phyloP scores from a whole-genome alignment of 2,329 filamentous ascomycete genomes.

The Septoria petroselini region DNA sequence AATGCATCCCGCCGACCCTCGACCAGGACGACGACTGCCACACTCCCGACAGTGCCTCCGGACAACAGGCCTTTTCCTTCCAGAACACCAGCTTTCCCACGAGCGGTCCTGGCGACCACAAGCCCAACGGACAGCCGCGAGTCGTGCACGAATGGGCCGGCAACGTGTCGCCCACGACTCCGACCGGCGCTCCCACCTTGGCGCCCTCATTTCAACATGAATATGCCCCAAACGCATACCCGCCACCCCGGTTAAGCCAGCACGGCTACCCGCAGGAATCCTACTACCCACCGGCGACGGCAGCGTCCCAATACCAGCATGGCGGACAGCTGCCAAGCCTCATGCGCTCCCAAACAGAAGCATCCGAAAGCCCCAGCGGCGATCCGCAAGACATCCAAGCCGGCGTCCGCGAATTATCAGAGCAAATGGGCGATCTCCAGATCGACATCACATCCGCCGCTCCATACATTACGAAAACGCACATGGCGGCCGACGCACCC shows the following conservation, averaged over 20 bases:
- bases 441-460: constrained; percentile 85
- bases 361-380: constrained; percentile 31
- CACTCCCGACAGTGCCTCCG: constrained; percentile 22
- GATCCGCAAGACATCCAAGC: constrained; percentile 37
- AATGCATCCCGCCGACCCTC: constrained; percentile 85
- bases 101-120: constrained; percentile 16
- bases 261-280: constrained; percentile 16
- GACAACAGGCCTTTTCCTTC: constrained; percentile 33
- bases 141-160: constrained; percentile 25
- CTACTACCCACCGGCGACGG: constrained; percentile 18
- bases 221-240: constrained; percentile 18
- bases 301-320: constrained; percentile 23
- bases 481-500: constrained; percentile 56
- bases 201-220: constrained; percentile 21
- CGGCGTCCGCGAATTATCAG: constrained; percentile 32
- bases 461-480: constrained; percentile 74
- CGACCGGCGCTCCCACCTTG: constrained; percentile 19
- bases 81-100: constrained; percentile 29
- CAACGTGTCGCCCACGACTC: constrained; percentile 8
- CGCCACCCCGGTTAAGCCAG: constrained; percentile 15
- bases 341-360: constrained; percentile 29
- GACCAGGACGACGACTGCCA: constrained; percentile 62
- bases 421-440: constrained; percentile 79
- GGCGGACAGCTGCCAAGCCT: constrained; percentile 22
- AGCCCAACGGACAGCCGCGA: constrained; percentile 18